These are phyloP conservation scores for Inonotus obliquus DNA, from an alignment of 1,284 basidiomycete species.

Conservation along the genomic window DNA sequence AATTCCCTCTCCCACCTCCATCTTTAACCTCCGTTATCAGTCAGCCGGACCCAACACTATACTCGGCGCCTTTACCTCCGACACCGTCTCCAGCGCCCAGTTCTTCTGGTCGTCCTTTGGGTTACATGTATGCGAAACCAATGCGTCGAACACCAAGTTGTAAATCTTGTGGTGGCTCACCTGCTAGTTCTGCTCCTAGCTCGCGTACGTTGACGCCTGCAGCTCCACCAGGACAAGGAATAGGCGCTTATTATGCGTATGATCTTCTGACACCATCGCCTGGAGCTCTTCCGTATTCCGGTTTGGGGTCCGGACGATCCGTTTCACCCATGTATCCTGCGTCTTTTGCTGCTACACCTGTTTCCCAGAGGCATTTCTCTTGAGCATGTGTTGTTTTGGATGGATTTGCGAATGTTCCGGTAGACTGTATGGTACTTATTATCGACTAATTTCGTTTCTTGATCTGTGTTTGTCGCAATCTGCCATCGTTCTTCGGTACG, in stretches of 20 bases:
- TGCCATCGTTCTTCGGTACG: no score
- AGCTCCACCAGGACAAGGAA: neutral
- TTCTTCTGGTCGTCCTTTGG: neutral
- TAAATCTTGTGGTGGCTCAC: conserved; percentile 9
- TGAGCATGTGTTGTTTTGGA: neutral
- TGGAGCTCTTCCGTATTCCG: neutral
- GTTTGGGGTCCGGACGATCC: neutral
- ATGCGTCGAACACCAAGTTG: conserved; percentile 3
- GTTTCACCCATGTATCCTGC: neutral
- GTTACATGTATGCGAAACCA: conserved; percentile 13
- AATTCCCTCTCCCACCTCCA: conserved; percentile 3
- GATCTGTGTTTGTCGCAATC: no score
- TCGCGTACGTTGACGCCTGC: neutral
- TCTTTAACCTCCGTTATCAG: neutral
- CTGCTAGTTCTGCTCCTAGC: neutral
- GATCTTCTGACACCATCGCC: conserved; percentile 1
- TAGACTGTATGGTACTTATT: no score
- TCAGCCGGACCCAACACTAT: neutral
- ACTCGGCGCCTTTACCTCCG: neutral
- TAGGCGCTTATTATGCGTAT: neutral
- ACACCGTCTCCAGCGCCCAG: neutral
- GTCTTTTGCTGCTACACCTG: neutral
- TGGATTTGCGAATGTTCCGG: no score
- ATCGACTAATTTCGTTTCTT: no score
- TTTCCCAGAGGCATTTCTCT: neutral